Conservation (phyloP, 225 moss, liverwort and hornwort genomes). For the Lunularia cruciata region DNA sequence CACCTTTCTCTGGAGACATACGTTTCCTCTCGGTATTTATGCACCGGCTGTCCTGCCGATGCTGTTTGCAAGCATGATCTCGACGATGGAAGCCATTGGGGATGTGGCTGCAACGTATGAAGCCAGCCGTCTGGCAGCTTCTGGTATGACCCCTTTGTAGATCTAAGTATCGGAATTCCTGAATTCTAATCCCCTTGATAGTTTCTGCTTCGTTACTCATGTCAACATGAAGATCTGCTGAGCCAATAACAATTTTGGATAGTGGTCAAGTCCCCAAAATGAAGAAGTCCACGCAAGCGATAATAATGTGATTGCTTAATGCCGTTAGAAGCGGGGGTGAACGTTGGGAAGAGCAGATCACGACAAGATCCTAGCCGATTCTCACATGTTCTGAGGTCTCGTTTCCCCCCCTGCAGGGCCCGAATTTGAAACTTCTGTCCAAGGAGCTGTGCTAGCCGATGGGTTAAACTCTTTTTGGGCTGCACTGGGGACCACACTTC, state of each 20-base stretch:
- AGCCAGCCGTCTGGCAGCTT: slow-evolving; percentile 70
- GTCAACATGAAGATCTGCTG: no score
- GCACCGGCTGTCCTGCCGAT: slow-evolving; percentile 75
- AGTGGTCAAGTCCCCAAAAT: no score
- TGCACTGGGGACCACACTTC: slow-evolving; percentile 65
- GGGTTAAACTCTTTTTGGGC: slow-evolving; percentile 75
- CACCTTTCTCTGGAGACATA: slow-evolving; percentile 68
- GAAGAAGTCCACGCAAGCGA: no score
- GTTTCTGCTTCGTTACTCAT: no score
- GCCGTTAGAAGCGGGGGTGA: no score
- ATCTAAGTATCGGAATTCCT: no score
- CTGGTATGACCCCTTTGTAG: slow-evolving; percentile 48
- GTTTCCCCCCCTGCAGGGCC: slow-evolving; percentile 33
- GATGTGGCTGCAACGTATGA: slow-evolving; percentile 93
- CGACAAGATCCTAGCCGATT: no score
- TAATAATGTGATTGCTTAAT: no score
- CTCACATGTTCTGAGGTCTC: no score
- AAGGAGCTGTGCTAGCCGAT: slow-evolving; percentile 79
- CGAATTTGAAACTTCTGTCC: slow-evolving; percentile 63
- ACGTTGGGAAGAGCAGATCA: no score
- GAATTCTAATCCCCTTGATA: no score
- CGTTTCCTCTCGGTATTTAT: slow-evolving; percentile 71
- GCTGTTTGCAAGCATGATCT: slow-evolving; percentile 78
- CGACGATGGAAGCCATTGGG: slow-evolving; percentile 90
- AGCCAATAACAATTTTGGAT: no score